Conservation (phyloP, 1,284 basidiomycete species). For the Leccinum pseudoinsigne region DNA sequence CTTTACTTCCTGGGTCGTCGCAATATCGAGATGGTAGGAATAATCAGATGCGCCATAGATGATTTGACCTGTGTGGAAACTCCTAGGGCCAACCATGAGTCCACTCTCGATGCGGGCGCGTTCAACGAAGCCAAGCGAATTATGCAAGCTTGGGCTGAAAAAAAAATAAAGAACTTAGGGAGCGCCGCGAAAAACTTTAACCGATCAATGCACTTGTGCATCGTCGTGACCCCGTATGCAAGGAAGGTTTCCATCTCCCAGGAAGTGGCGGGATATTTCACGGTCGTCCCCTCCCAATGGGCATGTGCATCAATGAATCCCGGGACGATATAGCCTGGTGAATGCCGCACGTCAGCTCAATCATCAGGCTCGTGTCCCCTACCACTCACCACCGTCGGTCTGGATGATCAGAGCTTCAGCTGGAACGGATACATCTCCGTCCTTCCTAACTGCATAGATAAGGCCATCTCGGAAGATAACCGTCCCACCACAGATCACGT, state of each 20-base stretch:
- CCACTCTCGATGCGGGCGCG: constrained; percentile 68
- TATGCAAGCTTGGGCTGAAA: constrained; percentile 61
- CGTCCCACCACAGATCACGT: constrained; percentile 52
- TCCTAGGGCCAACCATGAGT: constrained; percentile 63
- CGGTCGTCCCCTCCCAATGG: constrained; percentile 60
- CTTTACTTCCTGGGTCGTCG: constrained; percentile 56
- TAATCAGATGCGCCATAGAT: constrained; percentile 62
- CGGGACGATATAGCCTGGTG: constrained; percentile 60
- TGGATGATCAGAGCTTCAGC: constrained; percentile 51
- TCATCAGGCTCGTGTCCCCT: neutral
- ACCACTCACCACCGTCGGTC: constrained; percentile 55
- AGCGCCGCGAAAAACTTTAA: neutral
- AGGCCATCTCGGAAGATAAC: constrained; percentile 54
- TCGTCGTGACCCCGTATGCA: constrained; percentile 73
- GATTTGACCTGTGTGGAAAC: constrained; percentile 65
- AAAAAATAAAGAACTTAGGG: constrained; percentile 1
- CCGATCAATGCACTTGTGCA: constrained; percentile 60
- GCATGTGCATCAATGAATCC: constrained; percentile 77
- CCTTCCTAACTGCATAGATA: constrained; percentile 49
- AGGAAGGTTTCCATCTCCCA: constrained; percentile 77
- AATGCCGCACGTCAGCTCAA: constrained; percentile 6
- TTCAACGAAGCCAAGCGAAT: constrained; percentile 59
- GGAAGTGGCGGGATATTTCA: constrained; percentile 57
- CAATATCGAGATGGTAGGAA: constrained; percentile 60
- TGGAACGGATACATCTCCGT: constrained; percentile 38